Base-by-base conservation (phyloP, 2,329 filamentous ascomycete genomes). In the Fusarium sp. region DNA sequence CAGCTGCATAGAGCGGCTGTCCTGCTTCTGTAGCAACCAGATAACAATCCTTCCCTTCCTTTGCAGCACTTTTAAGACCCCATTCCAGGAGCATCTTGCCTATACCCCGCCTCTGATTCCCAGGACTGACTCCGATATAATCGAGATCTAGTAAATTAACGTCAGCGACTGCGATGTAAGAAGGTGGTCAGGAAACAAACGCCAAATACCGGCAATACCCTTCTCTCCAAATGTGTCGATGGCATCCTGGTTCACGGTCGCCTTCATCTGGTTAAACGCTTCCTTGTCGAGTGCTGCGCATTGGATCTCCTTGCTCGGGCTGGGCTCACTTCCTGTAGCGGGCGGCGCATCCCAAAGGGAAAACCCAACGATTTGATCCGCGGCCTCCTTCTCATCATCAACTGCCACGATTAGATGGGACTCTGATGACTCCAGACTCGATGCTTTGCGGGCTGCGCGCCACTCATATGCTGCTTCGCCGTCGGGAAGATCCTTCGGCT, bases 401-500 rank as follows among this genome's bases (percentile, higher is more conserved):
- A 63, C 5, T 1, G 60, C 60, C 2, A 63, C 37, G 4, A 63
- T 10, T 0, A 63, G 29, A 13, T 57, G 42, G 1, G 60, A 48
- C 6, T 57, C 60, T 7, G 42, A 0, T 0, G 58, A 63, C 6
- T 24, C 42, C 12, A 48, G 10, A 29, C 60, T 63, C 1, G 58
- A 38, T 16, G 49, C 16, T 48, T 63, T 63, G 7, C 60, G 60
- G 5, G 60, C 60, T 20, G 52, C 28, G 8, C 58, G 60, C 60
- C 60, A 63, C 9, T 57, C 58, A n/a, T 63, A 63, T 3, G 60
- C 58, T 20, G 60, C 60, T 15, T 63, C 58, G n/a, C 58, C 60
- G 6, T 63, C 49, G 3, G 58, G 49, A 12, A 48, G 21, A 4
- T 48, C 26, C 8, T 16, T 63, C 0, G 60, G 60, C 16, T 63